Evolutionary conservation across 2,329 filamentous ascomycete species (phyloP).

Genomic region (Teratosphaeriaceae sp.): DNA sequence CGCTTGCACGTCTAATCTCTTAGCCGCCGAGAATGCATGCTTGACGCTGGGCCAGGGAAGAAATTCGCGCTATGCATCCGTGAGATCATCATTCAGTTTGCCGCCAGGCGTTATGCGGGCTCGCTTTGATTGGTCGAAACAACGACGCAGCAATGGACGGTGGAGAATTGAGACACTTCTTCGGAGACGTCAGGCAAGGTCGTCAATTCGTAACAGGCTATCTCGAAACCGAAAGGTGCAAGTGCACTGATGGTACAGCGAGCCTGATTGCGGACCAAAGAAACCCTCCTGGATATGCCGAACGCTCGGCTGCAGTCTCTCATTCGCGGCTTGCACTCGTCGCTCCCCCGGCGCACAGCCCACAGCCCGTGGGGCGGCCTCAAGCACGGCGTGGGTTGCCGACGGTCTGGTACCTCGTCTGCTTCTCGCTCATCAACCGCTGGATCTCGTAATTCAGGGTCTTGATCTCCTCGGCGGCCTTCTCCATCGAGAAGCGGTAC

Average conservation of each 20-base stretch:
- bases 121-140: slow-evolving; percentile 4
- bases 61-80: too few relatives aligned
- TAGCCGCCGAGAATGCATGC: too few relatives aligned
- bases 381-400: slow-evolving; percentile 14
- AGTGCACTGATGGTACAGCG: background rate
- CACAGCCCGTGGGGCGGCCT: background rate
- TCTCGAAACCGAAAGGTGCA: background rate
- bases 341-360: background rate
- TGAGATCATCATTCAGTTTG: background rate
- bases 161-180: too few relatives aligned
- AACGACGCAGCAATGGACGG: too few relatives aligned
- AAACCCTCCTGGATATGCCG: too few relatives aligned
- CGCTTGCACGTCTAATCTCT: too few relatives aligned
- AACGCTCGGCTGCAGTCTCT: too few relatives aligned
- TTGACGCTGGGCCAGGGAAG: too few relatives aligned
- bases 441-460: slow-evolving; percentile 63
- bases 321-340: too few relatives aligned
- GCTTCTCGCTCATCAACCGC: slow-evolving; percentile 43
- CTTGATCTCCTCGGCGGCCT: slow-evolving; percentile 65
- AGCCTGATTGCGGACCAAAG: too few relatives aligned
- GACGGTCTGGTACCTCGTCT: slow-evolving; percentile 14
- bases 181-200: background rate
- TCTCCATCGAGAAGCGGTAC: slow-evolving; percentile 54
- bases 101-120: background rate
- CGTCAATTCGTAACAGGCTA: slow-evolving; percentile 8